Evolutionary conservation across 2,329 filamentous ascomycete species (phyloP).

Genomic region (Plectosphaerella cucumerina): DNA sequence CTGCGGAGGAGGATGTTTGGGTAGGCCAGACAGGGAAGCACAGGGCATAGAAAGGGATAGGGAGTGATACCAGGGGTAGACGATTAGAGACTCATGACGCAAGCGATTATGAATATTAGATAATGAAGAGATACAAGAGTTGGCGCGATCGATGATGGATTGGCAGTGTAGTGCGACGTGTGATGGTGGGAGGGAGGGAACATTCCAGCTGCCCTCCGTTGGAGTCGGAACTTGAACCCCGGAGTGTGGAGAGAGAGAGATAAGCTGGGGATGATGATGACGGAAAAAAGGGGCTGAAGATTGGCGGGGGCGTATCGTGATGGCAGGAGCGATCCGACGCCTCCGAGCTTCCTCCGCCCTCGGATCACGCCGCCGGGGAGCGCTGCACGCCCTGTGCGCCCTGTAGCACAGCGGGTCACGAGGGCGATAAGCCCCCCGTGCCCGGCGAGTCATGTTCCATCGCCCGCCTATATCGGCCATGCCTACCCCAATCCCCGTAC

Average conservation of each 20-base stretch:
- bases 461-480: neutral
- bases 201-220: neutral
- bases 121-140: neutral
- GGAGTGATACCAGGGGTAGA: neutral
- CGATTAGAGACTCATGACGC: neutral
- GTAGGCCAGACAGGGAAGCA: neutral
- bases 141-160: neutral
- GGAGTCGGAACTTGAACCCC: neutral
- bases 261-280: neutral
- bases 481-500: too few species aligned
- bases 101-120: neutral
- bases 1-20: slow-evolving; percentile 20
- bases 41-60: neutral
- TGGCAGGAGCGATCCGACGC: too few species aligned
- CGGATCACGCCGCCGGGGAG: neutral
- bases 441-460: too few species aligned
- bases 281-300: too few species aligned
- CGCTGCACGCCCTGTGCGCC: neutral
- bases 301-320: too few species aligned
- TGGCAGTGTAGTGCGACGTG: too few species aligned
- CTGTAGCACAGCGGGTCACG: neutral
- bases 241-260: neutral
- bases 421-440: neutral
- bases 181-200: neutral
- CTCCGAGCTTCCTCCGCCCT: neutral